A percentile compares a stretch with the other conserved stretches of the same genome.
These are phyloP conservation scores for Aureobasidium vineae DNA, from an alignment of 2,329 filamentous ascomycete genomes.

Conservation along the genomic window DNA sequence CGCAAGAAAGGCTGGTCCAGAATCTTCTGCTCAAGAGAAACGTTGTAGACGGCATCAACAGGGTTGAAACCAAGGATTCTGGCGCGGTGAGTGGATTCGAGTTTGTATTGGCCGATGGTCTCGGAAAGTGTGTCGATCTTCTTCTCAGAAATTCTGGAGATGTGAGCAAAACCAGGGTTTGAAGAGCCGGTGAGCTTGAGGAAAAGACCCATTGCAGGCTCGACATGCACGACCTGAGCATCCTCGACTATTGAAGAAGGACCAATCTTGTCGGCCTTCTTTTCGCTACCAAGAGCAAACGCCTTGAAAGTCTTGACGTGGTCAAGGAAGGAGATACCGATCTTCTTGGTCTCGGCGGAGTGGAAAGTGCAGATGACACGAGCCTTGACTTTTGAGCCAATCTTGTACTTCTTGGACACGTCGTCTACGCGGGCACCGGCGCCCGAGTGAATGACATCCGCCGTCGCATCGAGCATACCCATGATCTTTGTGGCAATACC, in stretches of 20 bases:
- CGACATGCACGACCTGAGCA: conserved; percentile 76
- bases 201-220: conserved; percentile 77
- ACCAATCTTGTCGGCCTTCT: conserved; percentile 50
- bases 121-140: conserved; percentile 82
- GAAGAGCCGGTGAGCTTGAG: conserved; percentile 66
- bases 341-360: conserved; percentile 71
- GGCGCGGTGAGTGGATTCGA: conserved; percentile 74
- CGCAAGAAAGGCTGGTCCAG: conserved; percentile 86
- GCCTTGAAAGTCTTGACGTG: conserved; percentile 62
- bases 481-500: conserved; percentile 90
- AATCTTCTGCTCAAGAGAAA: conserved; percentile 79
- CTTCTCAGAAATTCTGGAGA: conserved; percentile 85
- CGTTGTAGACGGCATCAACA: conserved; percentile 77
- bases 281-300: conserved; percentile 50
- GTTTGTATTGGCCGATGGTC: conserved; percentile 71
- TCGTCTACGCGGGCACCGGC: conserved; percentile 64
- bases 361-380: conserved; percentile 88
- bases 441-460: conserved; percentile 86
- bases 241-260: conserved; percentile 74
- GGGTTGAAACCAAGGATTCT: conserved; percentile 84
- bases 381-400: conserved; percentile 79
- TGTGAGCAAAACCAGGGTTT: conserved; percentile 85
- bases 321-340: conserved; percentile 85
- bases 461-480: conserved; percentile 85
- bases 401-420: conserved; percentile 73